Conservation (phyloP, 441 rosid species). For the Euphorbia celastroides region DNA sequence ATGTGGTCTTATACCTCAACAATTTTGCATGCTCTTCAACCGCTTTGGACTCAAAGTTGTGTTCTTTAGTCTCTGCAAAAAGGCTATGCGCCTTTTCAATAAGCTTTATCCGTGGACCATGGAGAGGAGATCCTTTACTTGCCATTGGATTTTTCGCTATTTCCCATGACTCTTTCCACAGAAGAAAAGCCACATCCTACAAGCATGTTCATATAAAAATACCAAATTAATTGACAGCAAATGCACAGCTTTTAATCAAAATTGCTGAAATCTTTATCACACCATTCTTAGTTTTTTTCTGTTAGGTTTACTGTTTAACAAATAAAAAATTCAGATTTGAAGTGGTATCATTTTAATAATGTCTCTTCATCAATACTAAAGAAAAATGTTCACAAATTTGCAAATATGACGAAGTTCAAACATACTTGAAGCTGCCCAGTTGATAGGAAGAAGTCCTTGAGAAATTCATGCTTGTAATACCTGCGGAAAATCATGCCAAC, state of each 20-base stretch:
- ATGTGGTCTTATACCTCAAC: conserved; percentile 49
- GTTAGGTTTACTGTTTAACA: too few species aligned
- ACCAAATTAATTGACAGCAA: background rate
- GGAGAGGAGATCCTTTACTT: conserved; percentile 91
- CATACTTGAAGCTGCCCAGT: conserved; percentile 93
- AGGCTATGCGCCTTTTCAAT: conserved; percentile 77
- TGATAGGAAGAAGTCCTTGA: conserved; percentile 91
- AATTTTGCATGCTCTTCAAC: conserved; percentile 97
- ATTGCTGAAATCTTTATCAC: background rate
- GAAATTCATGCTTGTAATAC: conserved; percentile 76
- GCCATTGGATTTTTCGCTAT: conserved; percentile 92
- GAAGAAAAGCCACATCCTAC: conserved; percentile 90
- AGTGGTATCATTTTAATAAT: too few species aligned
- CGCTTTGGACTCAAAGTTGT: conserved; percentile 89
- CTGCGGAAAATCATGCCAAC: conserved; percentile 33
- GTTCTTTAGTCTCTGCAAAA: conserved; percentile 85
- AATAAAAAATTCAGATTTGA: too few species aligned
- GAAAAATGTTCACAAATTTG: background rate
- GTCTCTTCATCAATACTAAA: background rate
- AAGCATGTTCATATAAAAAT: conserved; percentile 3
- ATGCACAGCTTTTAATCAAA: background rate
- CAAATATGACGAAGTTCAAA: conserved; percentile 15
- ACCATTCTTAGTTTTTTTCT: background rate
- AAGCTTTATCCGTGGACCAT: conserved; percentile 91
- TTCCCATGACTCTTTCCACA: conserved; percentile 99